Conservation (phyloP, 2,329 filamentous ascomycete genomes). For the Aspergillus luchuensis region DNA sequence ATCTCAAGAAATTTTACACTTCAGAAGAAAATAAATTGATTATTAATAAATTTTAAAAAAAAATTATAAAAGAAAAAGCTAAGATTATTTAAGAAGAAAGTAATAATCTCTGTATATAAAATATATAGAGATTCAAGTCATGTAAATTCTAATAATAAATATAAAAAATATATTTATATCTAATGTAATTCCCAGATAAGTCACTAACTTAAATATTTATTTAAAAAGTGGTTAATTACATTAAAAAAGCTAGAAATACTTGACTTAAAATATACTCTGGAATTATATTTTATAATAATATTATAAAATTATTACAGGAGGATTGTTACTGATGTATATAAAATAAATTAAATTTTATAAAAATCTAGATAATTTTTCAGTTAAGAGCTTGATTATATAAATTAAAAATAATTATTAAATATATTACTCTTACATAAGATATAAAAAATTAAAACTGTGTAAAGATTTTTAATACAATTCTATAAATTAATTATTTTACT, state of each 20-base stretch:
- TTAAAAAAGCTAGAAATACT: not conserved
- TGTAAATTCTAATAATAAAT: not conserved
- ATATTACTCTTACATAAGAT: not conserved
- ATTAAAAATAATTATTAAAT: not conserved
- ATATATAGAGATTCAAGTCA: too few relatives aligned
- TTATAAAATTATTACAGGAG: not conserved
- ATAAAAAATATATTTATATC: not conserved
- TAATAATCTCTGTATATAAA: too few relatives aligned
- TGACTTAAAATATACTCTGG: not conserved
- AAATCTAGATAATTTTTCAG: not conserved
- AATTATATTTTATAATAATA: not conserved
- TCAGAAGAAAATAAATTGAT: not conserved
- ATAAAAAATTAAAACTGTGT: not conserved
- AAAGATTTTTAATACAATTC: not conserved
- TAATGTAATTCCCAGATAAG: not conserved
- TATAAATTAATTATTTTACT: not conserved
- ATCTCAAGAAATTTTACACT: not conserved
- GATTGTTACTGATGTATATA: not conserved
- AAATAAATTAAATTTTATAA: not conserved
- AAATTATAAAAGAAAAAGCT: not conserved
- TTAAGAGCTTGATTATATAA: not conserved
- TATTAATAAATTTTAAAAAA: not conserved
- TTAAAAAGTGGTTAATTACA: not conserved
- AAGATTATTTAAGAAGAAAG: not conserved
- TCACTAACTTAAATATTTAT: accelerated